Conservation (phyloP, 495 filamentous ascomycete genomes). For the Pyrenula aspistea region DNA sequence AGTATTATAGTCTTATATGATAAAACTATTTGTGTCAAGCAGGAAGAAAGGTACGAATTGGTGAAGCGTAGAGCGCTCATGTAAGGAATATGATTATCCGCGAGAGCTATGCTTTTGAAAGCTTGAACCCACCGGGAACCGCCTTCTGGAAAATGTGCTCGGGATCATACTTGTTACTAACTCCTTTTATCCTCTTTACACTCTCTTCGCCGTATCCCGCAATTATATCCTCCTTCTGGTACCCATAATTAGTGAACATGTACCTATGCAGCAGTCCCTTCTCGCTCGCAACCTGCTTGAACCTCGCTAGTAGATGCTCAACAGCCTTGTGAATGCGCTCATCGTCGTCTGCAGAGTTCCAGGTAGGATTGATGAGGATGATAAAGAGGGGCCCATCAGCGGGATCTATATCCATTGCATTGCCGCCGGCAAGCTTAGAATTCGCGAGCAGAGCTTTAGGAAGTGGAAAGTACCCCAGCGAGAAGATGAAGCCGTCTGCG, state of each 20-base stretch:
- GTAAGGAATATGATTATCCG: too few relatives aligned
- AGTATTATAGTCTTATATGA: too few relatives aligned
- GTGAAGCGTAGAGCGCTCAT: too few relatives aligned
- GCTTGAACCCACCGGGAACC: conserved; percentile 23
- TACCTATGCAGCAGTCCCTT: conserved; percentile 25
- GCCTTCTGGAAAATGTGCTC: conserved; percentile 16
- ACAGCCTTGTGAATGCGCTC: conserved; percentile 5
- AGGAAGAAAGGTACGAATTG: too few relatives aligned
- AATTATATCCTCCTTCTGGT: conserved; percentile 13
- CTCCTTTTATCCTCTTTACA: conserved; percentile 10
- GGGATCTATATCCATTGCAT: conserved; percentile 8
- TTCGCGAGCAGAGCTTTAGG: conserved; percentile 11
- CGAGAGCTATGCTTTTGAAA: conserved; percentile 1
- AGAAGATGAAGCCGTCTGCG: too few relatives aligned
- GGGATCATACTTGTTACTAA: conserved; percentile 20
- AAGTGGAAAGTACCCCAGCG: too few relatives aligned
- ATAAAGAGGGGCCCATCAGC: conserved; percentile 6
- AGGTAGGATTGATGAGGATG: conserved; percentile 7
- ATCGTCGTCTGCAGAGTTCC: conserved; percentile 11
- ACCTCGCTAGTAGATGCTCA: conserved; percentile 2
- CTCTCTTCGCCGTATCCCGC: conserved; percentile 20
- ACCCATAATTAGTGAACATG: conserved; percentile 32
- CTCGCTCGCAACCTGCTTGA: conserved; percentile 16
- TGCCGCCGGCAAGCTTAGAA: conserved; percentile 3
- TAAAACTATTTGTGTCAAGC: too few relatives aligned